Conservation (phyloP, 495 filamentous ascomycete species). For the Sabuloglossum arenarium region DNA sequence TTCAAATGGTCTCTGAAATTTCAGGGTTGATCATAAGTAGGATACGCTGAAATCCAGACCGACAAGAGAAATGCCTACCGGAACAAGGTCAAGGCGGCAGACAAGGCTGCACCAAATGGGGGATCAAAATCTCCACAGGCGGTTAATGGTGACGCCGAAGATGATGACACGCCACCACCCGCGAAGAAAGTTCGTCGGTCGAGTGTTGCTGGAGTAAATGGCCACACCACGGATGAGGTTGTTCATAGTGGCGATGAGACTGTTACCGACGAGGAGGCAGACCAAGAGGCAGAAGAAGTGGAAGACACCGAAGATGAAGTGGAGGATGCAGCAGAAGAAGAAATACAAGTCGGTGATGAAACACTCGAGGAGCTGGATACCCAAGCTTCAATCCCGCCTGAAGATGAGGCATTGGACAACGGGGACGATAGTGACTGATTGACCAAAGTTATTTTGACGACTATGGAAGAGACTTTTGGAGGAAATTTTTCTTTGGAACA, state of each 20-base stretch:
- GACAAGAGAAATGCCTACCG: slow-evolving; percentile 40
- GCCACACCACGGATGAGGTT: slow-evolving; percentile 33
- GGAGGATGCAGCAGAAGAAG: slow-evolving; percentile 4
- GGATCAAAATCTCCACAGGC: not conserved
- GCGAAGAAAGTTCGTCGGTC: slow-evolving; percentile 6
- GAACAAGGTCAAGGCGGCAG: slow-evolving; percentile 30
- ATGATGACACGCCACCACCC: slow-evolving; percentile 8
- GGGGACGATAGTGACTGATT: slow-evolving; percentile 4
- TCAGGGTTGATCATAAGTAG: slow-evolving; percentile 15
- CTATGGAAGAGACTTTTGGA: not conserved
- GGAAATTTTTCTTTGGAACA: not conserved
- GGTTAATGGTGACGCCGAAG: slow-evolving; percentile 16
- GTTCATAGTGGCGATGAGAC: not conserved
- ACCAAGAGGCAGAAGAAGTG: slow-evolving; percentile 18
- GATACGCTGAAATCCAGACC: slow-evolving; percentile 38
- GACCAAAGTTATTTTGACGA: not conserved
- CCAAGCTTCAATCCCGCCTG: not conserved
- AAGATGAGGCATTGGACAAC: slow-evolving; percentile 5
- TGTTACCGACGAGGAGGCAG: slow-evolving; percentile 8
- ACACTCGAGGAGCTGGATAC: not conserved
- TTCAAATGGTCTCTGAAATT: not conserved
- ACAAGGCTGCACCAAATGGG: slow-evolving; percentile 11
- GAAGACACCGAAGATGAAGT: slow-evolving; percentile 15
- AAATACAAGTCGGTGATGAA: not conserved
- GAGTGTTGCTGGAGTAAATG: slow-evolving; percentile 15